phyloP scores from a whole-genome alignment of 2,329 filamentous ascomycete species.

The Aspergillus ochraceus region DNA sequence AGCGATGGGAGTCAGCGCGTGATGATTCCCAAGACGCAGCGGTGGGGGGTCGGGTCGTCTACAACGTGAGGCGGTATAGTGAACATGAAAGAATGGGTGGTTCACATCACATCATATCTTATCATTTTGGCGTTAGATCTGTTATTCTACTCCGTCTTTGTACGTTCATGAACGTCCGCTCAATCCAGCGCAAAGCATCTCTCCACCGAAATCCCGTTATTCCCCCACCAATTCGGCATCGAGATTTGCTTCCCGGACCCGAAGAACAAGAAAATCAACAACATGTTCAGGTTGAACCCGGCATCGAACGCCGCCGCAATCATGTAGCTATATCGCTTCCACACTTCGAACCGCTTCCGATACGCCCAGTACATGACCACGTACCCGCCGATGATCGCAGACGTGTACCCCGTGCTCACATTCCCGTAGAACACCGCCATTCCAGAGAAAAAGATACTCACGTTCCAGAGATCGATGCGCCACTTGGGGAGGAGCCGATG shows the following conservation, averaged over 20 bases:
- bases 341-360: slow-evolving; percentile 56
- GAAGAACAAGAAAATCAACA: slow-evolving; percentile 62
- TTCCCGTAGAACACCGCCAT: slow-evolving; percentile 61
- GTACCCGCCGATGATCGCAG: slow-evolving; percentile 59
- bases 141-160: too few relatives aligned
- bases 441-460: slow-evolving; percentile 62
- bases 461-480: slow-evolving; percentile 60
- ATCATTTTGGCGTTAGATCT: too few relatives aligned
- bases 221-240: slow-evolving; percentile 68
- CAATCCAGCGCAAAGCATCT: slow-evolving; percentile 56
- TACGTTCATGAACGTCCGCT: too few relatives aligned
- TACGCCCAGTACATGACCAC: slow-evolving; percentile 62
- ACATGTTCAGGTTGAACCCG: slow-evolving; percentile 62
- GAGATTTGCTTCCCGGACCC: slow-evolving; percentile 56
- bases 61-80: neutral
- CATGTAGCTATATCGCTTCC: slow-evolving; percentile 63
- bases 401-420: slow-evolving; percentile 60
- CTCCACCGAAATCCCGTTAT: slow-evolving; percentile 55
- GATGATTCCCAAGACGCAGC: neutral
- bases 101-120: neutral
- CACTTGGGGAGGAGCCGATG: slow-evolving; percentile 55
- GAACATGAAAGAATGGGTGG: neutral
- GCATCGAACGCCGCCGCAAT: slow-evolving; percentile 63
- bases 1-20: neutral
- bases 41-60: neutral